Base-by-base conservation (phyloP, 140 eudicot genomes). In the Ambrosia hybrid region DNA sequence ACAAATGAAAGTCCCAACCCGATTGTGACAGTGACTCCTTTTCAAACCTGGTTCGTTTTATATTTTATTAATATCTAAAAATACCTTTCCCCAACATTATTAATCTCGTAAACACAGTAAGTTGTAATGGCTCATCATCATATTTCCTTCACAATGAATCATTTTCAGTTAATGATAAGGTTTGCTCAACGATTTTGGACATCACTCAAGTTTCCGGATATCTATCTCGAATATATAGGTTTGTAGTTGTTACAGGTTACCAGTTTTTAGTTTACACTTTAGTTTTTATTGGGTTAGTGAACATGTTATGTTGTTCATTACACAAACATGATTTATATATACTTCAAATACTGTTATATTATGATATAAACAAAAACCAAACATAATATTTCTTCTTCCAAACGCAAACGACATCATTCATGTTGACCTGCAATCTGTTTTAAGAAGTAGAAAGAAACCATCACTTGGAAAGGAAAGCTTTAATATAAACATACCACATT, bases 401-500 rank as follows among this genome's bases (percentile, higher is more conserved):
- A 56, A 15, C 1, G 34, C 34, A 16, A 56, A 15, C 1, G 34
- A 30, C 43, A 30, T 4, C 43, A 1, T 59, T 9, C 10, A 9
- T 3, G 9, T 10, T 48, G 8, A 6, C 6, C 6, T 39, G 9
- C 62, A 14, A 56, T 56, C 21, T 57, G 34, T 57, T 57, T 3
- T 56, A 0, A n/a, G n/a, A 30, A 30, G 34, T 30, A 30, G 34
- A 30, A 30, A 30, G 34, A 48, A 46, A 26, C 67, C 76, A 71
- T 6, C 57, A 10, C n/a, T 56, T 37, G 17, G 36, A 6, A 58
- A 39, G 17, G 36, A 6, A 58, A 39, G 2, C 57, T 5, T 57
- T 17, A 57, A 37, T 70, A 56, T 70, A 55, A 56, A 70, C 75
- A 70, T 13, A 8, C 56, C 14, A 51, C 51, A 51, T 8, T 11